A percentile compares a stretch with the other conserved stretches of the same genome.
Conservation (phyloP, 192 early-diverging fungal genomes). For the Coemansia sp. region DNA sequence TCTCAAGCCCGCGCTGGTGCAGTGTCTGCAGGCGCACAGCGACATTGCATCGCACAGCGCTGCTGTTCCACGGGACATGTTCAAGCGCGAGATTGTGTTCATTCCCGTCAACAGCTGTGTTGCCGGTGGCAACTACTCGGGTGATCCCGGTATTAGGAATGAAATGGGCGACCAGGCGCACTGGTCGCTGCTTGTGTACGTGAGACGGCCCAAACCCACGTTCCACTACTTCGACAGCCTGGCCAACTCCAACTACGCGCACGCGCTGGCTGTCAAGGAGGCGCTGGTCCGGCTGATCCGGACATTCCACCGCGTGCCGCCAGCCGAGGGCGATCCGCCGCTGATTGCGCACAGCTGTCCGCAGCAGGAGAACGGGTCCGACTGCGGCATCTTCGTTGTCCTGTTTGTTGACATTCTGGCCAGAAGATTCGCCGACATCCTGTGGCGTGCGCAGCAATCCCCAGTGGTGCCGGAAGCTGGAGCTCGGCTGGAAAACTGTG, state of each 20-base stretch:
- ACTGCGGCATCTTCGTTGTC: constrained; percentile 50
- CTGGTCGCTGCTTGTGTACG: constrained; percentile 45
- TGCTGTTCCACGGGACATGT: constrained; percentile 22
- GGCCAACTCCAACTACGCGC: constrained; percentile 40
- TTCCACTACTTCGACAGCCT: constrained; percentile 55
- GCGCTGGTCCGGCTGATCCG: constrained; percentile 2
- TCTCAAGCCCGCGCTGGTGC: constrained; percentile 36
- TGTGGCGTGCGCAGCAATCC: not conserved
- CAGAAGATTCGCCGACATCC: constrained; percentile 38
- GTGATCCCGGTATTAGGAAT: not conserved
- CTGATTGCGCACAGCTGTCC: constrained; percentile 50
- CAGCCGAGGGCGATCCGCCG: not conserved
- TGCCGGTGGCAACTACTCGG: constrained; percentile 3
- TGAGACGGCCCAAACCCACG: not conserved
- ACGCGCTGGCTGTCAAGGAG: constrained; percentile 19
- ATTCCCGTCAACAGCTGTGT: constrained; percentile 27
- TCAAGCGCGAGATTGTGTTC: constrained; percentile 22
- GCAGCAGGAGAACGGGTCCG: constrained; percentile 48
- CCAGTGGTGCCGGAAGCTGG: not conserved
- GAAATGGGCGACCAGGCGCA: constrained; percentile 1
- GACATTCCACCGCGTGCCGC: not conserved
- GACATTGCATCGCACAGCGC: constrained; percentile 10
- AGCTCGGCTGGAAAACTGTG: not conserved
- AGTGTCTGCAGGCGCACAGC: constrained; percentile 22
- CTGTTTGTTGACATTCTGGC: constrained; percentile 45